phyloP scores from a whole-genome alignment of 345 rosid genomes.

The Rhizophora mangle region DNA sequence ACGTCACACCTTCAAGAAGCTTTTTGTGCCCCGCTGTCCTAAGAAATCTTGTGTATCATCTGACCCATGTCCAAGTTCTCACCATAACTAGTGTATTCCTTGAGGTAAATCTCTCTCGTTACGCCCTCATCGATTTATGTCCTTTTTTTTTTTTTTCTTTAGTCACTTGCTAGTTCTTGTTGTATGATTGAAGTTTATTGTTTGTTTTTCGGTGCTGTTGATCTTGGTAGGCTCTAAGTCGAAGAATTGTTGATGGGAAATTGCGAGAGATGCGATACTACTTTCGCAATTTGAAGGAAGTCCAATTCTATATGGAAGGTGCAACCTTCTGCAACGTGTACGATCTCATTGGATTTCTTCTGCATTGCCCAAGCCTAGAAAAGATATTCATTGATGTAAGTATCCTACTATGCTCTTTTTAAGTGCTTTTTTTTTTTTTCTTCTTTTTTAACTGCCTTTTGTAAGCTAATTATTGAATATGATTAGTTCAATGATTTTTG shows the following conservation, averaged over 20 bases:
- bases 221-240: constrained; percentile 8
- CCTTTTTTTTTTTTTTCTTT: too few relatives aligned
- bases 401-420: not conserved
- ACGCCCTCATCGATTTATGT: too few relatives aligned
- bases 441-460: not conserved
- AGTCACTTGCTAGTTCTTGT: too few relatives aligned
- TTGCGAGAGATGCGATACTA: not conserved
- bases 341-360: constrained; percentile 19
- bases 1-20: not conserved
- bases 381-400: constrained; percentile 32
- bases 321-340: constrained; percentile 11
- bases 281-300: constrained; percentile 17
- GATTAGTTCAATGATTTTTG: too few relatives aligned
- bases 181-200: not conserved
- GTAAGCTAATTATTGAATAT: not conserved
- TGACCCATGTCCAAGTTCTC: constrained; percentile 14
- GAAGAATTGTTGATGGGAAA: not conserved
- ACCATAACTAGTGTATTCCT: constrained; percentile 10
- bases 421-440: too few relatives aligned
- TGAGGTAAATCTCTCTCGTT: constrained; percentile 12
- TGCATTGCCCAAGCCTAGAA: constrained; percentile 13
- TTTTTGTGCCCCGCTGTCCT: too few relatives aligned
- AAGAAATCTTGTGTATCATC: not conserved
- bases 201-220: not conserved
- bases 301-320: constrained; percentile 26